These are phyloP conservation scores for Penicillium brevicompactum DNA, from an alignment of 2,329 filamentous ascomycete species.

Conservation along the genomic window DNA sequence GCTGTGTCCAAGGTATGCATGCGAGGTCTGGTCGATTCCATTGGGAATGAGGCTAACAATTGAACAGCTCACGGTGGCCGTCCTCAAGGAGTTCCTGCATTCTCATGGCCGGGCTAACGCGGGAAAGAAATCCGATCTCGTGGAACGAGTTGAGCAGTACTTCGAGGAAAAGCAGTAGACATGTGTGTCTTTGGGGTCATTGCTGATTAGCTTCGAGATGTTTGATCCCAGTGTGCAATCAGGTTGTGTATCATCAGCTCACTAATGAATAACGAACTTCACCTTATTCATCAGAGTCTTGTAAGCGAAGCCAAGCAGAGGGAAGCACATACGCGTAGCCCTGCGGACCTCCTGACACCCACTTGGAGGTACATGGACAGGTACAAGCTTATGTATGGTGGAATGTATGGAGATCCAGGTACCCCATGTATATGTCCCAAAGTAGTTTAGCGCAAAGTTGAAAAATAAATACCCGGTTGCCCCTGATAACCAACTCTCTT, in stretches of 20 bases:
- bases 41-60: constrained; percentile 6
- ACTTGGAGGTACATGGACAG: too few species aligned
- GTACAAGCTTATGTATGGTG: too few species aligned
- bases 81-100: constrained; percentile 51
- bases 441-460: too few species aligned
- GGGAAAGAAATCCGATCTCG: constrained; percentile 54
- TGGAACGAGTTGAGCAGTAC: constrained; percentile 52
- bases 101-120: constrained; percentile 43
- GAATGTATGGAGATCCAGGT: too few species aligned
- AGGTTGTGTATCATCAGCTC: not conserved
- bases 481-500: too few species aligned
- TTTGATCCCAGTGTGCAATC: not conserved
- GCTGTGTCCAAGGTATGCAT: constrained; percentile 44
- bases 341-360: too few species aligned
- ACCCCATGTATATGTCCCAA: too few species aligned
- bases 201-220: not conserved
- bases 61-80: constrained; percentile 46
- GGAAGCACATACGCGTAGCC: too few species aligned
- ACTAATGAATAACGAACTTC: constrained; percentile 5
- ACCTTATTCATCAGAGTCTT: too few species aligned
- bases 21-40: not conserved
- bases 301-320: too few species aligned
- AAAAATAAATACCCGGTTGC: too few species aligned
- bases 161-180: constrained; percentile 46
- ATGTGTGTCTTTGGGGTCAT: too few species aligned